Conservation (phyloP, 2,329 filamentous ascomycete genomes). For the Metarhizium rileyi region DNA sequence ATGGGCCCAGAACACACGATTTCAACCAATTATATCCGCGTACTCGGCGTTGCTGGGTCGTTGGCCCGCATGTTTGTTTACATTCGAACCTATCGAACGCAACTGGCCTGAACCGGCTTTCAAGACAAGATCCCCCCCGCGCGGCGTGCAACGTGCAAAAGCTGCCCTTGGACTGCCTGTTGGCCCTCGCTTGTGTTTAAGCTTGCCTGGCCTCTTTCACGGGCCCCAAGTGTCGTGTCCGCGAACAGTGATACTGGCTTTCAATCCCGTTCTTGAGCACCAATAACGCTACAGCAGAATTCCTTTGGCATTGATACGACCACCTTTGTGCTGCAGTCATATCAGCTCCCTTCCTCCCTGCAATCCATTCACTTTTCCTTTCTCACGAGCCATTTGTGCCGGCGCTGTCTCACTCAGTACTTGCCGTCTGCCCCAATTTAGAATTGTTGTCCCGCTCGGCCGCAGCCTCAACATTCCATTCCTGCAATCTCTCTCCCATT, state of each 20-base stretch:
- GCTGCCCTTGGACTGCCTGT: not conserved
- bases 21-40: not conserved
- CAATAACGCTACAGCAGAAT: not conserved
- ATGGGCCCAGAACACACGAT: too few relatives aligned
- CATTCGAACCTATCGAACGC: slow-evolving; percentile 8
- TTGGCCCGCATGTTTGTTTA: slow-evolving; percentile 15
- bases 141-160: slow-evolving; percentile 3
- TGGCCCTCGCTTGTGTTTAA: not conserved
- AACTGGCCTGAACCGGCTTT: not conserved
- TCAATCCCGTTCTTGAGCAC: not conserved
- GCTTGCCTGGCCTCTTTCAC: not conserved
- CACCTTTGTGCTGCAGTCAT: not conserved
- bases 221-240: not conserved
- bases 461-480: not conserved
- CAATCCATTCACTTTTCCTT: not conserved
- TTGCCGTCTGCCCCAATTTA: not conserved
- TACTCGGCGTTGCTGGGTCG: slow-evolving; percentile 13
- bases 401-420: slow-evolving; percentile 5
- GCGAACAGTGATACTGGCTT: not conserved
- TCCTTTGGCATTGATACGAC: not conserved
- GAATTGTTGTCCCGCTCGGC: not conserved
- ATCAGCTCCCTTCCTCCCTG: not conserved
- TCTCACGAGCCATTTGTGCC: not conserved
- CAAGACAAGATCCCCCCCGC: slow-evolving; percentile 13
- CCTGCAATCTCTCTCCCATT: not conserved